Base-by-base conservation (phyloP, 1,284 basidiomycete species). In the Gomphus bonarii region DNA sequence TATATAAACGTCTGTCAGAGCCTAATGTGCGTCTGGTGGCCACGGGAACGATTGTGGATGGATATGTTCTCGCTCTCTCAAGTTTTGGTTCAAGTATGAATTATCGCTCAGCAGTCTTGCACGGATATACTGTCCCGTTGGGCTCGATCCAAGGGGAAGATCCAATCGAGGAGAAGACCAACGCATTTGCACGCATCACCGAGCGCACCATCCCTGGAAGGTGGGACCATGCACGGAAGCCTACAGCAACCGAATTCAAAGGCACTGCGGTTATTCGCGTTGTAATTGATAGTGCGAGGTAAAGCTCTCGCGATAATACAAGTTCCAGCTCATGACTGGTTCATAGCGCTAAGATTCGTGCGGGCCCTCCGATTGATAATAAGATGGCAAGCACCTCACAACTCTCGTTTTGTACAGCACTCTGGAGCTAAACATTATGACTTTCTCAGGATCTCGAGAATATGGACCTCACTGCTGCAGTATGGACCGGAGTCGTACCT, bases 51-150 rank as follows among this genome's bases (percentile, higher is more conserved):
- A 54, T 67, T 20, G 52, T 67, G 10, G 66, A 67, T 51, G 67
- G 66, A 1, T 58, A 64, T 49, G 65, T 65, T 33, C 61, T 68
- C 12, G 62, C 64, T 18, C 60, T 68, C n/a, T 62, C 60, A 8
- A 62, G 61, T 16, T 67, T 65, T 46, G 55, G 62, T 40, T 59
- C 62, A 56, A 59, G 60, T 20, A 61, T 67, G 55, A 66, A 67
- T 58, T 65, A 68, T 59, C 65, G 66, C 42, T 58, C 58, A 20
- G 66, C 65, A 2, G 63, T 68, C 18, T 58, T 64, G 0, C 67
- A 68, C 47, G 66, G 67, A 22, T 62, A 62, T 14, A 62, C 62
- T 0, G 50, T 60, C 9, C 61, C 61, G 16, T 60, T 65, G 52
- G 55, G 61, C 11, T 60, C 60, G 9, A 46, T 33, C n/a, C 28